Percentiles rank a stretch among this genome's conserved stretches.
Evolutionary conservation across 768 basidiomycete genomes (phyloP).

Genomic region (Candolleomyces efflorescens): DNA sequence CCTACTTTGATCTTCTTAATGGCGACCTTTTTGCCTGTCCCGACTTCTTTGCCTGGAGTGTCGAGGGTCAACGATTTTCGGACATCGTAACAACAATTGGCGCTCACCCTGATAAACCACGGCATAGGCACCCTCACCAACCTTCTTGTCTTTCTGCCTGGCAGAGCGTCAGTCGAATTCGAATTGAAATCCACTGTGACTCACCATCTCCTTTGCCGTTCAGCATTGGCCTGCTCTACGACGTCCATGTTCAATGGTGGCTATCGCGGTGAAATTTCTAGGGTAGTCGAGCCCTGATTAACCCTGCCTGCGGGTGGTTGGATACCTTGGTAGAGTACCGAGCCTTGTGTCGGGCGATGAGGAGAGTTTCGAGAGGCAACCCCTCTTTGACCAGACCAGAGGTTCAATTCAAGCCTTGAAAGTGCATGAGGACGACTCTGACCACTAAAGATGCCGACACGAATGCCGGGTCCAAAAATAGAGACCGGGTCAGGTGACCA

Average conservation of each 20-base stretch:
- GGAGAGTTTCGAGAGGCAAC: too few relatives aligned
- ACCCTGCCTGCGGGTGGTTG: too few relatives aligned
- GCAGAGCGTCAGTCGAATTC: background rate
- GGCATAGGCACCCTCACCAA: slow-evolving; percentile 93
- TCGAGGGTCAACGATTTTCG: background rate
- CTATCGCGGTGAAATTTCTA: background rate
- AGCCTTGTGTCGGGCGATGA: too few relatives aligned
- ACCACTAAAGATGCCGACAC: too few relatives aligned
- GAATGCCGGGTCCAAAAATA: too few relatives aligned
- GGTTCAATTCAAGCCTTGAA: too few relatives aligned
- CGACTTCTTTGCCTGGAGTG: slow-evolving; percentile 62
- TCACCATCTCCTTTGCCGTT: slow-evolving; percentile 67
- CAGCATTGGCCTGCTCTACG: slow-evolving; percentile 74
- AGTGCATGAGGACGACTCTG: too few relatives aligned
- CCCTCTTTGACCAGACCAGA: too few relatives aligned
- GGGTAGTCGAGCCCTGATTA: background rate
- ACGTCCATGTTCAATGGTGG: slow-evolving; percentile 57
- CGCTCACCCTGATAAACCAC: slow-evolving; percentile 85
- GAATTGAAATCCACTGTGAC: slow-evolving; percentile 6
- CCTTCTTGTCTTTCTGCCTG: slow-evolving; percentile 79
- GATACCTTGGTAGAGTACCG: too few relatives aligned
- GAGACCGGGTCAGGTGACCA: too few relatives aligned
- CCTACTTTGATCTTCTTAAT: slow-evolving; percentile 99
- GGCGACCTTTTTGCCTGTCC: slow-evolving; percentile 81
- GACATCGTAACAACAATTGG: background rate